These are phyloP conservation scores for Solanum hybrid DNA, from an alignment of 305 asterid genomes.

Conservation along the genomic window DNA sequence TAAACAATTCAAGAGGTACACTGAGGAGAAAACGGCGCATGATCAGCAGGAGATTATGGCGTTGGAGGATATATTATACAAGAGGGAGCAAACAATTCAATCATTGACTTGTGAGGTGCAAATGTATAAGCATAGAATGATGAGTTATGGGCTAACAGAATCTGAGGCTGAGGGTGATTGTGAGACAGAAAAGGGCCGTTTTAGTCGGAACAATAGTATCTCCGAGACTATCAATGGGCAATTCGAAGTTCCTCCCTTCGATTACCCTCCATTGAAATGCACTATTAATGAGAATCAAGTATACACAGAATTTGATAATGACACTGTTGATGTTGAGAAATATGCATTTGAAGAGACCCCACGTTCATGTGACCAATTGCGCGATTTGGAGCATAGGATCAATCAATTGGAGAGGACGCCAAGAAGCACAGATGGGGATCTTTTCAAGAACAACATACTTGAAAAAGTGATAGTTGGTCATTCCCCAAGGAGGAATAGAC, in stretches of 20 bases:
- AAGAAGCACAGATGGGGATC: conserved; percentile 50
- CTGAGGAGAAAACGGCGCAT: conserved; percentile 88
- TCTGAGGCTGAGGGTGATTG: conserved; percentile 44
- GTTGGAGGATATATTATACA: conserved; percentile 76
- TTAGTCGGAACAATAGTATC: conserved; percentile 42
- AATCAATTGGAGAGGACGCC: conserved; percentile 73
- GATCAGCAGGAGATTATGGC: conserved; percentile 70
- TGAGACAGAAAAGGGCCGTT: conserved; percentile 20
- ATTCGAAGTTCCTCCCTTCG: conserved; percentile 42
- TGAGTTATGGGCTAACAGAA: conserved; percentile 76
- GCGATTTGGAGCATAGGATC: conserved; percentile 69
- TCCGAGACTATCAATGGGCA: conserved; percentile 41
- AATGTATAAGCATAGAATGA: conserved; percentile 79
- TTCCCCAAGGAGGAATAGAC: conserved; percentile 57
- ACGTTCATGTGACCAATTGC: conserved; percentile 41
- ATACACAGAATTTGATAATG: conserved; percentile 49
- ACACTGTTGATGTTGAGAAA: conserved; percentile 58
- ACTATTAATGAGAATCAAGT: conserved; percentile 40
- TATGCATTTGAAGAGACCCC: conserved; percentile 77
- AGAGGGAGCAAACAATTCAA: conserved; percentile 77
- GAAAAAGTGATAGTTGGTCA: conserved; percentile 81
- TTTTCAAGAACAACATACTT: conserved; percentile 38
- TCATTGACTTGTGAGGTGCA: conserved; percentile 82
- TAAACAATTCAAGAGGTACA: conserved; percentile 85
- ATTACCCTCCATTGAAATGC: conserved; percentile 83